Evolutionary conservation across 352 stramenopile species (phyloP), one percentile per base, ranked within the genome.

Genomic region (Pythium sukuiense): DNA sequence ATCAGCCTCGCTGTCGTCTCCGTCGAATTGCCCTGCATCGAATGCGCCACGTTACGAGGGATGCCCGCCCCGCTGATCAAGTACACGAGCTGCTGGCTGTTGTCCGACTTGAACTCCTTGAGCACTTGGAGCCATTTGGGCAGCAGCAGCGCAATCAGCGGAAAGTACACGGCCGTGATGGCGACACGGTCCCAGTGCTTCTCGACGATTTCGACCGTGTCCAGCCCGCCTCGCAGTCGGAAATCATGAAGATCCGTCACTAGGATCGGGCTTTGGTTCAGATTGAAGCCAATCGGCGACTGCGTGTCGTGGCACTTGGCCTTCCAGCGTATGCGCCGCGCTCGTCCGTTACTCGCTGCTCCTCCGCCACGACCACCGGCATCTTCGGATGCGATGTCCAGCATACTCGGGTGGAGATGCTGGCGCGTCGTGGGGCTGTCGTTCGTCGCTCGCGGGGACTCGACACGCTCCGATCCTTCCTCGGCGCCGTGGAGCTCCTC

Each of bases 21-120:
- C 26, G 97, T 99, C 49, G 95, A 99, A 74, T 99, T 99, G 59
- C 91, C 95, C 64, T 83, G 88, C 33, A 92, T 80, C 8, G 77
- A 88, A 73, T 99, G 95, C 32, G 86, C 83, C 48, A 90, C 89
- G 72, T 99, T 98, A 54, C 97, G 87, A 11, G 97, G 97, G 49
- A 93, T 98, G 0, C 97, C 97, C 4, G 97, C 96, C 18, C 97
- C 97, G 63, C 86, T 98, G 39, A 99, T 97, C 26, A 99, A 74
- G 59, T 99, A 92, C 32, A 99, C 71, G n/a, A 99, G 81, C 86
- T 97, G 81, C 76, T 96, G 72, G 86, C 80, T 92, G 61, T 71
- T 67, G 53, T 87, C 69, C 18, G 84, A 93, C 72, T 94, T 80
- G 67, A 92, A 93, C 49, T 94, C 81, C 35, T 77, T 65, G 0